phyloP scores from a whole-genome alignment of 495 filamentous ascomycete genomes.

The Sordaria brevicollis region DNA sequence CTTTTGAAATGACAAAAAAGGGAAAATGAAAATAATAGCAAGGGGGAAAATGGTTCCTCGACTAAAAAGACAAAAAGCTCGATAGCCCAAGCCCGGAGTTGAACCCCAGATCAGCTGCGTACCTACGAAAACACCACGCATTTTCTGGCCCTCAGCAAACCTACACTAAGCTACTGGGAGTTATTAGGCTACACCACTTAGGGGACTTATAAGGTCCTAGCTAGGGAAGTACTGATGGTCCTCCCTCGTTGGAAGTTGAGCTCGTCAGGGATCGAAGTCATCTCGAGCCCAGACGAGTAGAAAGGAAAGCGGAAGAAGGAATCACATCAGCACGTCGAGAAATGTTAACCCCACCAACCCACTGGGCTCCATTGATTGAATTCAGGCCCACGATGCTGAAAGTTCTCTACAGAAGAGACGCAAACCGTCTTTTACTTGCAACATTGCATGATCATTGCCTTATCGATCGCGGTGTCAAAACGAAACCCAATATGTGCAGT shows the following conservation, averaged over 20 bases:
- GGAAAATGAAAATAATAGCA: too few relatives aligned
- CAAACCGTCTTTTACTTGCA: too few relatives aligned
- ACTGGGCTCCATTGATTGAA: too few relatives aligned
- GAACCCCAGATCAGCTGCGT: not conserved
- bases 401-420: too few relatives aligned
- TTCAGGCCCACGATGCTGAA: too few relatives aligned
- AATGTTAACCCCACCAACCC: too few relatives aligned
- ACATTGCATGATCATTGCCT: not conserved
- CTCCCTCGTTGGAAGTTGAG: not conserved
- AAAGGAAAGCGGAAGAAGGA: not conserved
- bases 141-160: not conserved
- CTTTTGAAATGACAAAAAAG: too few relatives aligned
- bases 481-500: not conserved
- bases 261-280: too few relatives aligned
- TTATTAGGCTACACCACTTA: not conserved
- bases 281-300: not conserved
- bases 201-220: not conserved
- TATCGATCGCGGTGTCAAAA: not conserved
- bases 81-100: not conserved
- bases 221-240: not conserved
- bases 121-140: not conserved
- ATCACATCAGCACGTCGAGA: too few relatives aligned
- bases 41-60: too few relatives aligned
- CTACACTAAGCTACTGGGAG: not conserved
- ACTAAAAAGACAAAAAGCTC: not conserved